A percentile compares a stretch with the other conserved stretches of the same genome.
phyloP scores from a whole-genome alignment of 1,284 basidiomycete genomes.

The Apiotrichum veenhuisii region DNA sequence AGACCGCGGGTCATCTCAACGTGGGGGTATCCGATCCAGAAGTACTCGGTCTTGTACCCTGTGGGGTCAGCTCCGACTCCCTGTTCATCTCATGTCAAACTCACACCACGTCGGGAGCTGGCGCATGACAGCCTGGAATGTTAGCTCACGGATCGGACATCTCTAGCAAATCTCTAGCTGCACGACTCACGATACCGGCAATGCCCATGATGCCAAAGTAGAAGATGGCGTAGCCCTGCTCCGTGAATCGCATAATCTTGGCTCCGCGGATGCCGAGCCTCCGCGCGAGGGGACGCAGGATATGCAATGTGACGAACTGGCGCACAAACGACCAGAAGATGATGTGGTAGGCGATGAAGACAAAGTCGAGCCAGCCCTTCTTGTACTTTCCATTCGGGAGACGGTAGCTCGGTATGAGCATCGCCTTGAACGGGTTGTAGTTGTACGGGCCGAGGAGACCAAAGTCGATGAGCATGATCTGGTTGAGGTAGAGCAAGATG shows the following conservation, averaged over 20 bases:
- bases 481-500: conserved; percentile 67
- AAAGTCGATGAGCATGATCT: conserved; percentile 54
- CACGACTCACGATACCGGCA: conserved; percentile 75
- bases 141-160: no score
- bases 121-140: conserved; percentile 73
- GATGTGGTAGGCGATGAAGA: conserved; percentile 82
- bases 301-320: conserved; percentile 67
- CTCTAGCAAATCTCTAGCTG: background rate
- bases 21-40: conserved; percentile 84
- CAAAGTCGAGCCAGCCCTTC: conserved; percentile 74
- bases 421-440: conserved; percentile 68
- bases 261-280: conserved; percentile 61
- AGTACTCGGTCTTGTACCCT: conserved; percentile 71
- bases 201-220: conserved; percentile 71
- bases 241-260: conserved; percentile 79
- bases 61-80: background rate
- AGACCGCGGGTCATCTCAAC: conserved; percentile 81
- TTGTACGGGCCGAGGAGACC: conserved; percentile 49
- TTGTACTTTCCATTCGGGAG: conserved; percentile 61
- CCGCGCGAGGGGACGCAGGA: conserved; percentile 68
- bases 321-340: conserved; percentile 89
- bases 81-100: conserved; percentile 16
- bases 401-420: conserved; percentile 73
- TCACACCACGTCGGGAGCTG: conserved; percentile 77
- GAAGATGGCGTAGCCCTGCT: conserved; percentile 80